These are phyloP conservation scores for Verticillium longisporum DNA, from an alignment of 2,329 filamentous ascomycete genomes.

Conservation along the genomic window DNA sequence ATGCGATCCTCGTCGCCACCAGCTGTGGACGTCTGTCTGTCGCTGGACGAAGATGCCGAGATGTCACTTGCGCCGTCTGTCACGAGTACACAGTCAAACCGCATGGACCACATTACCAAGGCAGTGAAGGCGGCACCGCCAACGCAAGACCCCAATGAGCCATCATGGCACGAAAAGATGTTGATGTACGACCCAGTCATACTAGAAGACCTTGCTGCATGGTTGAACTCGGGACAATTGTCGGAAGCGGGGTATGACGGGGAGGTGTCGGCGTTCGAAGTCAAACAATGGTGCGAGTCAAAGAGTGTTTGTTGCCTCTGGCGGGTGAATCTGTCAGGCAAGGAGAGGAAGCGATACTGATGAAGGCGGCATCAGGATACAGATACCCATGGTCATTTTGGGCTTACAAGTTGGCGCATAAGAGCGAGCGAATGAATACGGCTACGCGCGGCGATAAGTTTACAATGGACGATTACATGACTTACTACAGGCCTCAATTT, in stretches of 20 bases:
- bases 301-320: slow-evolving; percentile 80
- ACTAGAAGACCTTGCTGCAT: slow-evolving; percentile 75
- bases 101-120: slow-evolving; percentile 48
- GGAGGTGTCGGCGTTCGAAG: slow-evolving; percentile 56
- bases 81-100: slow-evolving; percentile 25
- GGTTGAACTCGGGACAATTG: slow-evolving; percentile 71
- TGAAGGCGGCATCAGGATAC: neutral
- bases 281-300: slow-evolving; percentile 86
- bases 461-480: neutral
- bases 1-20: slow-evolving; percentile 36
- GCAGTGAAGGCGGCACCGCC: slow-evolving; percentile 46
- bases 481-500: neutral
- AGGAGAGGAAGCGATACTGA: slow-evolving; percentile 42
- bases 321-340: slow-evolving; percentile 48
- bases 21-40: slow-evolving; percentile 33
- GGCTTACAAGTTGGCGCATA: neutral
- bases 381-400: neutral
- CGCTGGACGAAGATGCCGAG: slow-evolving; percentile 37
- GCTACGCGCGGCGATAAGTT: neutral
- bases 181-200: slow-evolving; percentile 88
- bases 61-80: slow-evolving; percentile 30
- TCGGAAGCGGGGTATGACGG: slow-evolving; percentile 56
- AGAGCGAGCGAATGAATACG: neutral
- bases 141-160: slow-evolving; percentile 39
- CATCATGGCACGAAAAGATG: slow-evolving; percentile 88